Conservation (phyloP, 257 asterid species). For the Fraxinus pennsylvanica region DNA sequence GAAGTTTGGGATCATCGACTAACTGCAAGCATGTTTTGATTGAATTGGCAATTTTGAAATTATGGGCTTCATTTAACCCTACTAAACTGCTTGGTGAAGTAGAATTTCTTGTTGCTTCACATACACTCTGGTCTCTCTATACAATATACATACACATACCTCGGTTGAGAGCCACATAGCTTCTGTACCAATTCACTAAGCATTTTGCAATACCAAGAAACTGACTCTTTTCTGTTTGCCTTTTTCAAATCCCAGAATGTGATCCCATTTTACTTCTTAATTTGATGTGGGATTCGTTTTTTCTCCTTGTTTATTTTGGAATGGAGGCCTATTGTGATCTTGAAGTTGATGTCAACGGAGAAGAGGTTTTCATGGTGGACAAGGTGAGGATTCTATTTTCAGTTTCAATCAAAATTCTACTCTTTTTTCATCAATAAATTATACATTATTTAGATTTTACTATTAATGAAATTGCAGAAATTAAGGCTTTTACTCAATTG, state of each 20-base stretch:
- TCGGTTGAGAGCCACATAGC: conserved; percentile 37
- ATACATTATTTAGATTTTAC: background rate
- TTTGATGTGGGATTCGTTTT: conserved; percentile 42
- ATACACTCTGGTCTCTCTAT: conserved; percentile 50
- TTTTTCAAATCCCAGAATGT: conserved; percentile 51
- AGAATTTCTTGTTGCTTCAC: conserved; percentile 62
- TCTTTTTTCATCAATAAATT: conserved; percentile 3
- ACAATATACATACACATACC: background rate
- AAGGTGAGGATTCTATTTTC: conserved; percentile 49
- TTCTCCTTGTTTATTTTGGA: conserved; percentile 22
- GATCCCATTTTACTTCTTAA: conserved; percentile 31
- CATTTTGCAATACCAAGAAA: conserved; percentile 56
- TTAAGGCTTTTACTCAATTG: background rate
- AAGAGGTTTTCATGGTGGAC: conserved; percentile 67
- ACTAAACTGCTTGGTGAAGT: no score
- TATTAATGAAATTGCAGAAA: background rate
- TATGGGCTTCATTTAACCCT: no score
- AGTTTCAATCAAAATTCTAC: conserved; percentile 27
- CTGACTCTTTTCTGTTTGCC: conserved; percentile 52
- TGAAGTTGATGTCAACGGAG: conserved; percentile 92
- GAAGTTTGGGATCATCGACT: no score
- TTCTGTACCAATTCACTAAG: conserved; percentile 37
- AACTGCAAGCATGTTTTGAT: no score
- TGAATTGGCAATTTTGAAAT: no score
- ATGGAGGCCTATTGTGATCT: conserved; percentile 68